Evolutionary conservation across 176 grass and related monocot genomes (phyloP).

Genomic region (Triticum monococcum): DNA sequence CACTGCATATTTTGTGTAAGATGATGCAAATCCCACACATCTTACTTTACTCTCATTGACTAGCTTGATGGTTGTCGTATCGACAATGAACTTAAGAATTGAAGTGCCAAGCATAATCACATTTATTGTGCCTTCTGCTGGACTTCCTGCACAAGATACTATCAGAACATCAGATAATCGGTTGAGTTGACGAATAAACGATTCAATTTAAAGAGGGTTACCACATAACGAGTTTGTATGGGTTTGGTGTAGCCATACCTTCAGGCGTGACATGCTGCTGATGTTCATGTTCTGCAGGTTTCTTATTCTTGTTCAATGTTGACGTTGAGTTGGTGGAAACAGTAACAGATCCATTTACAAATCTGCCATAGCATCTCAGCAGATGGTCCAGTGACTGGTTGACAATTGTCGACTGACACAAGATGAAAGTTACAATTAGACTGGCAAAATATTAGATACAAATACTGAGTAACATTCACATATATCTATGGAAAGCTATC

Average conservation of each 20-base stretch:
- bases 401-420: slow-evolving; percentile 48
- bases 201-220: slow-evolving; percentile 20
- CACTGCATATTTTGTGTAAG: slow-evolving; percentile 49
- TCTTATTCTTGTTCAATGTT: slow-evolving; percentile 31
- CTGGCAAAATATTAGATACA: background rate
- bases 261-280: slow-evolving; percentile 42
- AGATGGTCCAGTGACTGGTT: slow-evolving; percentile 60
- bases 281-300: slow-evolving; percentile 29
- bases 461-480: background rate
- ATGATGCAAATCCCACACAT: slow-evolving; percentile 67
- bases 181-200: background rate
- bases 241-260: slow-evolving; percentile 33
- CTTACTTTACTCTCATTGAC: slow-evolving; percentile 47
- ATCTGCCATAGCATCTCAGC: slow-evolving; percentile 56
- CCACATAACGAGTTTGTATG: background rate
- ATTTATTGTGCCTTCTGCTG: slow-evolving; percentile 47
- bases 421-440: slow-evolving; percentile 30
- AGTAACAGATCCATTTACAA: slow-evolving; percentile 33
- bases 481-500: background rate
- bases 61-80: slow-evolving; percentile 50
- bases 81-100: slow-evolving; percentile 70
- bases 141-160: slow-evolving; percentile 44
- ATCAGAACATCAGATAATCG: slow-evolving; percentile 5
- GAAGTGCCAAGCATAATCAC: slow-evolving; percentile 52
- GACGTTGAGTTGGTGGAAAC: slow-evolving; percentile 6